A percentile compares a stretch with the other conserved stretches of the same genome.
phyloP scores from a whole-genome alignment of 2,329 filamentous ascomycete genomes.

The Thielaviopsis populi region DNA sequence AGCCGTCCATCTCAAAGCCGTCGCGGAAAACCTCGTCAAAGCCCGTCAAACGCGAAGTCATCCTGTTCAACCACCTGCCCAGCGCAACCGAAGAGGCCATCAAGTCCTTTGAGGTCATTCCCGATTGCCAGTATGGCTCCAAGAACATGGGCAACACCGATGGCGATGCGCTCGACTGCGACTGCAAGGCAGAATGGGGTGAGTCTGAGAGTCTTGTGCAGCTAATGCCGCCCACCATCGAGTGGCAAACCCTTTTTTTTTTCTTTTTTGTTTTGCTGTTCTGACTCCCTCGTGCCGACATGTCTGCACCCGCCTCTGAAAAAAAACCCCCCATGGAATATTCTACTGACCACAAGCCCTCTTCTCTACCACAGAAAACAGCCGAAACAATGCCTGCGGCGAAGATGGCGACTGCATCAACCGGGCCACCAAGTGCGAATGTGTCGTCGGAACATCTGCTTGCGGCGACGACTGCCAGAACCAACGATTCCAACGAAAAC shows the following conservation, averaged over 20 bases:
- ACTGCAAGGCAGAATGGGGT: constrained; percentile 93
- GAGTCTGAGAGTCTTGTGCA: constrained; percentile 30
- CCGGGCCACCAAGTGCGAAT: constrained; percentile 95
- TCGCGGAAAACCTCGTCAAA: constrained; percentile 63
- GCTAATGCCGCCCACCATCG: neutral
- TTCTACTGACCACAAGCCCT: neutral
- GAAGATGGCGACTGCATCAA: constrained; percentile 99
- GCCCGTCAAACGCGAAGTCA: constrained; percentile 43
- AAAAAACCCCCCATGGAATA: neutral
- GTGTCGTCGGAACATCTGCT: constrained; percentile 57
- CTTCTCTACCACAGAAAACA: constrained; percentile 32
- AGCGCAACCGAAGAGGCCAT: constrained; percentile 67
- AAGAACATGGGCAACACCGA: constrained; percentile 86
- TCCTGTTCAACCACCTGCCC: constrained; percentile 58
- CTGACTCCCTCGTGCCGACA: neutral
- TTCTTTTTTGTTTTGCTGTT: neutral
- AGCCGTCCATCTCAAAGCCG: constrained; percentile 44
- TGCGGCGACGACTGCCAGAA: constrained; percentile 85
- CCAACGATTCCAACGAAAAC: constrained; percentile 78
- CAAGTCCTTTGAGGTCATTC: constrained; percentile 62
- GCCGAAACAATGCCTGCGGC: constrained; percentile 70
- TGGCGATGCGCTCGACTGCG: constrained; percentile 80
- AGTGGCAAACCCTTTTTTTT: neutral
- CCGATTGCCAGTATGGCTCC: constrained; percentile 77
- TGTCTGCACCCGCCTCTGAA: neutral